A percentile compares a stretch with the other conserved stretches of the same genome.
Conservation (phyloP, 768 basidiomycete species). For the Boletus bicolor region DNA sequence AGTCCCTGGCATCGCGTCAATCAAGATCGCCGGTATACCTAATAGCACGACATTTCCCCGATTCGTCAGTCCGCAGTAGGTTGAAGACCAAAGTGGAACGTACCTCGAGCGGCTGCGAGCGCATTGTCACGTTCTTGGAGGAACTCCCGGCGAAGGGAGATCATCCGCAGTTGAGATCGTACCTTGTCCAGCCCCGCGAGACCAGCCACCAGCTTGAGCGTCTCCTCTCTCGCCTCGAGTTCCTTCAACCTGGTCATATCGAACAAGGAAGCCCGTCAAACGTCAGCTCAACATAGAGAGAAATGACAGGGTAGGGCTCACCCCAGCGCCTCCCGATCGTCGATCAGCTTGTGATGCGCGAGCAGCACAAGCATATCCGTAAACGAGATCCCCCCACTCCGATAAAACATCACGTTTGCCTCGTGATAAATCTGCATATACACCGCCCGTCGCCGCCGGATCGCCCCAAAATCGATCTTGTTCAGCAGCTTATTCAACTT, state of each 20-base stretch:
- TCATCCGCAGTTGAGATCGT: constrained; percentile 72
- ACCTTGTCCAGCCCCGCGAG: constrained; percentile 85
- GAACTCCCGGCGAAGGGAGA: constrained; percentile 69
- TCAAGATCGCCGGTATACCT: constrained; percentile 73
- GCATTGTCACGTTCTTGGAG: constrained; percentile 49
- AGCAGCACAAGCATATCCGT: constrained; percentile 83
- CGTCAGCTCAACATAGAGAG: neutral
- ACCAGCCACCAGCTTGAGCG: constrained; percentile 76
- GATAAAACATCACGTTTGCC: constrained; percentile 69
- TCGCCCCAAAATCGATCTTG: constrained; percentile 59
- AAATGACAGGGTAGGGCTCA: constrained; percentile 39
- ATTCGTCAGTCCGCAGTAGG: too few species aligned
- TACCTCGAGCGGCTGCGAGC: neutral
- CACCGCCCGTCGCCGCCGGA: constrained; percentile 63
- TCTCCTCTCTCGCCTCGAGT: constrained; percentile 69
- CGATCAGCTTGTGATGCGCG: constrained; percentile 88
- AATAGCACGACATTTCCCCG: neutral
- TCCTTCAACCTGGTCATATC: constrained; percentile 64
- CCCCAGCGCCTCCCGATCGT: constrained; percentile 86
- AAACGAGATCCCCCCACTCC: constrained; percentile 83
- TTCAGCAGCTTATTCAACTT: constrained; percentile 58
- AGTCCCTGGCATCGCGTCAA: constrained; percentile 35
- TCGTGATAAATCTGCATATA: constrained; percentile 86
- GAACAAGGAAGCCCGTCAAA: neutral
- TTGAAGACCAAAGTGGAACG: neutral